Conservation (phyloP, 768 basidiomycete species). For the Dioszegia hungarica region DNA sequence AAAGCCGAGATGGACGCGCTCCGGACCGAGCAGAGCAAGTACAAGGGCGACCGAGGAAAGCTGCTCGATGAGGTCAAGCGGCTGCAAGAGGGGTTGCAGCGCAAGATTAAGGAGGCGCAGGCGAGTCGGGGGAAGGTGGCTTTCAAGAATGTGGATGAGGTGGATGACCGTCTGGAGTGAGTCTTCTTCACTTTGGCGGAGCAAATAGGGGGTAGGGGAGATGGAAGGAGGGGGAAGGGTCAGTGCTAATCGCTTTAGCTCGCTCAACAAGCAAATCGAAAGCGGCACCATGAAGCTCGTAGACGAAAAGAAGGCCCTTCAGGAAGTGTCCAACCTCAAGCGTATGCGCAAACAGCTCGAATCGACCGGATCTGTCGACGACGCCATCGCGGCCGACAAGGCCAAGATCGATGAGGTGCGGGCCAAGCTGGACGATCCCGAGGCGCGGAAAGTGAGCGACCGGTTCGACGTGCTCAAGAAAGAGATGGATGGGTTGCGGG, state of each 20-base stretch:
- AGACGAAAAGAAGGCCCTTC: slow-evolving; percentile 92
- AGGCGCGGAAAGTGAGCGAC: slow-evolving; percentile 71
- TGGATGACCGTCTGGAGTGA: slow-evolving; percentile 81
- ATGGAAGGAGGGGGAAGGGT: not conserved
- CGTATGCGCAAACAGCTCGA: slow-evolving; percentile 73
- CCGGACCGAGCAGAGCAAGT: slow-evolving; percentile 69
- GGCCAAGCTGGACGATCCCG: slow-evolving; percentile 84
- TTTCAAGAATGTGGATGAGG: slow-evolving; percentile 76
- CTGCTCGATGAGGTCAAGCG: slow-evolving; percentile 71
- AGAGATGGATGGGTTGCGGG: slow-evolving; percentile 80
- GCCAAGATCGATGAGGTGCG: slow-evolving; percentile 68
- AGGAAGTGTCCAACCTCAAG: slow-evolving; percentile 71
- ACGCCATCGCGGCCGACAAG: slow-evolving; percentile 74
- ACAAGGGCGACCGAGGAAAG: slow-evolving; percentile 59
- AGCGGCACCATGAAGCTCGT: slow-evolving; percentile 85
- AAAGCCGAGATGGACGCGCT: slow-evolving; percentile 75
- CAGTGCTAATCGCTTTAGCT: slow-evolving; percentile 1
- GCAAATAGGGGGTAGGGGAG: no score
- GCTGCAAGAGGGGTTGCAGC: slow-evolving; percentile 69
- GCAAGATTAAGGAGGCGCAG: slow-evolving; percentile 88
- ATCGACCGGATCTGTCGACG: slow-evolving; percentile 70
- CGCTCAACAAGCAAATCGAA: slow-evolving; percentile 81
- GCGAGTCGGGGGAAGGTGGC: slow-evolving; percentile 68
- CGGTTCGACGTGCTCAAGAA: slow-evolving; percentile 74
- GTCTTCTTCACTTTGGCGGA: no score